phyloP scores from a whole-genome alignment of 306 rosid genomes.

The Citrullus amarus region DNA sequence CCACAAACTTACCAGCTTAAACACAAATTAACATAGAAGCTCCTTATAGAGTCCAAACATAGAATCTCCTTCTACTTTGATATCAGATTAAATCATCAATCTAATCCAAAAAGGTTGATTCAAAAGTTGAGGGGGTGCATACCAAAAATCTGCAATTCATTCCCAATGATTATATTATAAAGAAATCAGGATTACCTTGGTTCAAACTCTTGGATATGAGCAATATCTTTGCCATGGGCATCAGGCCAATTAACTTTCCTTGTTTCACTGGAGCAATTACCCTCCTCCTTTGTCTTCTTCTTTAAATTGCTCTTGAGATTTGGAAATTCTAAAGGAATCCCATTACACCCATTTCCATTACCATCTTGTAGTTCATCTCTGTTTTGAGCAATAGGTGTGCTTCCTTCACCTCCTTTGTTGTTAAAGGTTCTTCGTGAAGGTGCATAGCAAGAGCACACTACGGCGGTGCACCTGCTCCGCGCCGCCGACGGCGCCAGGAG shows the following conservation, averaged over 20 bases:
- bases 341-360: conserved; percentile 18
- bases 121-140: no score
- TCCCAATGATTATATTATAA: background rate
- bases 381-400: background rate
- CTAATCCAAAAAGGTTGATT: no score
- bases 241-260: conserved; percentile 38
- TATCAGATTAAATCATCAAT: no score
- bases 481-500: conserved; percentile 27
- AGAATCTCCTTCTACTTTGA: no score
- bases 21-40: background rate
- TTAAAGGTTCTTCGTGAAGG: conserved; percentile 12
- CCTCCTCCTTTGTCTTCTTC: conserved; percentile 12
- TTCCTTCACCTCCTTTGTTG: conserved; percentile 12
- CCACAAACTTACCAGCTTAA: background rate
- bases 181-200: conserved; percentile 15
- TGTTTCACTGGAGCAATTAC: conserved; percentile 11
- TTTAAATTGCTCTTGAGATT: conserved; percentile 33
- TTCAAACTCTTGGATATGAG: conserved; percentile 33
- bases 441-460: conserved; percentile 33
- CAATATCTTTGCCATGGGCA: conserved; percentile 33
- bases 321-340: conserved; percentile 6
- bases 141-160: background rate
- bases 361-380: background rate
- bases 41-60: no score
- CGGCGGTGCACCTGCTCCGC: conserved; percentile 30